Evolutionary conservation across 2,329 filamentous ascomycete genomes (phyloP), one percentile per base, ranked within the genome.

Genomic region (Aspergillus viridinutans): DNA sequence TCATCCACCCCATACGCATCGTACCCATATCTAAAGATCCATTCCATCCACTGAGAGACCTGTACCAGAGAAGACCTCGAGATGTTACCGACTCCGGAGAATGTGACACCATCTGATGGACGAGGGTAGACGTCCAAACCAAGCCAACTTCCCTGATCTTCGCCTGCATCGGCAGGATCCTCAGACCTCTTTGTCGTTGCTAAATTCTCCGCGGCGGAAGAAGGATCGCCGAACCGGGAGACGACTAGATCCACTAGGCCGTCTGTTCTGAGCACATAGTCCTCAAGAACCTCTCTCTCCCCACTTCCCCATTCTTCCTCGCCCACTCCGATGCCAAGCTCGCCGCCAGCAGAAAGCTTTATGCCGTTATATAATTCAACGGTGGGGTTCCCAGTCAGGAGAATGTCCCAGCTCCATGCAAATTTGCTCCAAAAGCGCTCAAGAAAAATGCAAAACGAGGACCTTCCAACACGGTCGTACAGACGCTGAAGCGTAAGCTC

Each of bases 271-370:
- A 81, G 82, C 1, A 91, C 85, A 60, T 96, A 85, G n/a, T 91
- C 91, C 72, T 97, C 93, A 1, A 99, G 79, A 0, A 97, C 93
- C 66, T 95, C 93, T 66, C 93, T 83, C 76, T 97, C 93, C 32
- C 92, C 92, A 70, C 93, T 97, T 4, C 93, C 93, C 72, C 92
- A 88, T 55, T 97, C 90, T 76, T 97, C 94, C 72, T 97, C 94
- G 20, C 94, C 94, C 1, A 97, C 94, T 0, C 94, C 94, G 49
- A 97, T 85, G 17, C 94, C 94, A 26, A 97, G 83, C 75, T 97
- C 93, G 20, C 94, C 93, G 35, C 90, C 92, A 6, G 89, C 90
- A 12, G 92, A 90, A 32, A 99, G 81, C 72, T 96, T 96, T 69
- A 96, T 85, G 5, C 90, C 92, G 10, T 88, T 85, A 67, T 91